Evolutionary conservation across 73 alveolate genomes (phyloP).

Genomic region (Symbiodinium natans): DNA sequence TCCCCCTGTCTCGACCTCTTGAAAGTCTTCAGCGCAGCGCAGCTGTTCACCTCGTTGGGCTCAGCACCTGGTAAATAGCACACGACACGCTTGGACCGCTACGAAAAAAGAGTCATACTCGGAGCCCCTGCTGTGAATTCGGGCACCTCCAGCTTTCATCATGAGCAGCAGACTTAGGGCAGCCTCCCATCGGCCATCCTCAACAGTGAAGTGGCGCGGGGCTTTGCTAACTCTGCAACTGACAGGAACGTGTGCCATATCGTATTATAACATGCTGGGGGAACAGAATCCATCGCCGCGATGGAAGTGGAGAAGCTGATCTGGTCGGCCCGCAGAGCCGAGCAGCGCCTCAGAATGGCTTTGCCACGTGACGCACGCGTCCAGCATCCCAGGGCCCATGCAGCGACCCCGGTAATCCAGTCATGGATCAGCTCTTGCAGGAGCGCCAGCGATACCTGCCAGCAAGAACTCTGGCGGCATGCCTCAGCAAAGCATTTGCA

Average conservation of each 20-base stretch:
- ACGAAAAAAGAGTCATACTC: too few relatives aligned
- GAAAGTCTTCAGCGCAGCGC: slow-evolving; percentile 23
- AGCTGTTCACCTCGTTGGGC: slow-evolving; percentile 52
- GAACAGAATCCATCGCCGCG: background rate
- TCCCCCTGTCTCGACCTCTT: too few relatives aligned
- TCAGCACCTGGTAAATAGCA: background rate
- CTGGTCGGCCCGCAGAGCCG: background rate
- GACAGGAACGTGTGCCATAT: too few relatives aligned
- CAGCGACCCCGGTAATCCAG: background rate
- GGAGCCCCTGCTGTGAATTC: too few relatives aligned
- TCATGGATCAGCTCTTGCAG: background rate
- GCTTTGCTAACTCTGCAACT: too few relatives aligned
- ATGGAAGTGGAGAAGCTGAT: slow-evolving; percentile 39
- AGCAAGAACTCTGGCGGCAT: slow-evolving; percentile 12
- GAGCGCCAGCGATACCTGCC: slow-evolving; percentile 12
- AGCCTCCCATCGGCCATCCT: slow-evolving; percentile 52
- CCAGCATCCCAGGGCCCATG: too few relatives aligned
- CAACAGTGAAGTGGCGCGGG: too few relatives aligned
- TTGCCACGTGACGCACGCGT: too few relatives aligned
- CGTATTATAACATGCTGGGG: too few relatives aligned
- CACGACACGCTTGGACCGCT: too few relatives aligned
- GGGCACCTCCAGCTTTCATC: slow-evolving; percentile 29
- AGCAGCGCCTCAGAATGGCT: background rate
- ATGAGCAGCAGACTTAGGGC: background rate
- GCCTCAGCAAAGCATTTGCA: background rate